phyloP scores from a whole-genome alignment of 78 protist species.

The slime mould (Dictyostelium discoideum) region dicty_2.7 NC_007089.4:868001-868500 shows the following conservation, averaged over 20 bases:
- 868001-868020: neutral
- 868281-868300: neutral
- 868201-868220: neutral
- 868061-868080: neutral
- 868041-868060: neutral
- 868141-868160: neutral
- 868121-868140: neutral
- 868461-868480: neutral
- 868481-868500: slow-evolving; percentile 2
- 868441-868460: slow-evolving; percentile 23
- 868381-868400: neutral
- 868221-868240: neutral
- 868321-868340: neutral
- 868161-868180: neutral
- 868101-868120: neutral
- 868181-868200: neutral
- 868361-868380: neutral
- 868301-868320: neutral
- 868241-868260: slow-evolving; percentile 12
- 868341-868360: neutral
- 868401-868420: neutral
- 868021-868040: neutral
- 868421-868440: neutral
- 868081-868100: neutral
- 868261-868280: neutral